Evolutionary conservation across 2,329 filamentous ascomycete species (phyloP), one percentile per base, ranked within the genome.

Genomic region (Penicillium sp.): DNA sequence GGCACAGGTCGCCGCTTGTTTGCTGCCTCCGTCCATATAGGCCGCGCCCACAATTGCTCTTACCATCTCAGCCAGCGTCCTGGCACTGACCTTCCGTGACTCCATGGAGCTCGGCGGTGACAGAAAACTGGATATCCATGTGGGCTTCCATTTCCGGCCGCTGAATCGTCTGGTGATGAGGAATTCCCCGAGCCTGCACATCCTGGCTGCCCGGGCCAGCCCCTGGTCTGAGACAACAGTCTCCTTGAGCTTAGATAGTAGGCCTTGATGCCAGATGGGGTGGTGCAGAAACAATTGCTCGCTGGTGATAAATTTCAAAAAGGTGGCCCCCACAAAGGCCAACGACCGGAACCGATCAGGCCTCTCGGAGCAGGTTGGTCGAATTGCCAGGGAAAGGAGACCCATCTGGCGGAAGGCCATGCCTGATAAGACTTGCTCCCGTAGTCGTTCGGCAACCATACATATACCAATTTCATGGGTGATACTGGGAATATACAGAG

Each of bases 241-340:
- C 3, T 48, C 45, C 19, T 48, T 48, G 19, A 37, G 33, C 45
- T 48, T 48, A 14, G 45, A 48, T 17, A 48, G 45, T 16, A 26
- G 26, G 22, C 45, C 51, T 48, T 54, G 36, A 25, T 54, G 51
- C 51, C 51, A 54, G 9, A 22, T 28, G 5, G 51, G 51, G 30
- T 54, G 45, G 5, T 43, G 33, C 16, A 26, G 25, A 25, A 54
- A 54, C 8, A 41, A 14, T 11, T 54, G 44, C 30, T 17, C 28
- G 30, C 36, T 12, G 37, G 43, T 31, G 19, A 54, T 17, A 14
- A 44, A 40, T 35, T 54, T 54, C 9, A 54, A 37, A 44, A 54
- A 22, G 14, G 51, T 28, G 11, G 42, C 51, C 12, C 51, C 51
- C 11, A 54, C 10, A 44, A 54, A 54, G 14, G 42, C 51, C 33